Evolutionary conservation across 1,284 basidiomycete genomes (phyloP).

Genomic region (Naganishia liquefaciens): DNA sequence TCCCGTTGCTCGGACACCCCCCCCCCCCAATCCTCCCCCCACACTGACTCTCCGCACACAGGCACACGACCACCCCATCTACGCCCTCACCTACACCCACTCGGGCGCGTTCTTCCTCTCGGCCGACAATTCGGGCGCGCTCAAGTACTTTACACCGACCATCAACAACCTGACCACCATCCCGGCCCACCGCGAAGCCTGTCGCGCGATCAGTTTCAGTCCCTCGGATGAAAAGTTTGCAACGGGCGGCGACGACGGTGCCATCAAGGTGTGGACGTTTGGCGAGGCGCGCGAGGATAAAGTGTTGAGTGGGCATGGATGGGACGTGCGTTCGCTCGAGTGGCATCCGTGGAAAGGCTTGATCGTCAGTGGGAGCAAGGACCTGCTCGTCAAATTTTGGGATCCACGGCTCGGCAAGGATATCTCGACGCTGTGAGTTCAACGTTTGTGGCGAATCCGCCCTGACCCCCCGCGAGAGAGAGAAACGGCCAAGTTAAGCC

Average conservation of each 20-base stretch:
- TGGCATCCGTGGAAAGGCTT: conserved; percentile 98
- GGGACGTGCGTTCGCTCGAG: conserved; percentile 97
- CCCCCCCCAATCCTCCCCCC: not conserved
- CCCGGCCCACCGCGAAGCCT: conserved; percentile 84
- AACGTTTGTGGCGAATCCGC: too few species aligned
- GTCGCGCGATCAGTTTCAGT: conserved; percentile 85
- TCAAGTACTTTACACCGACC: conserved; percentile 98
- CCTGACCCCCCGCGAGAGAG: too few species aligned
- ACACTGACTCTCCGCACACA: conserved; percentile 30
- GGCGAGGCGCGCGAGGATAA: conserved; percentile 86
- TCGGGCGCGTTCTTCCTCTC: conserved; percentile 88
- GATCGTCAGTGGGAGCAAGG: conserved; percentile 90
- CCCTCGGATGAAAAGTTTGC: conserved; percentile 90
- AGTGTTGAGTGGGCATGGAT: conserved; percentile 86
- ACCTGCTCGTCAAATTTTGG: conserved; percentile 99
- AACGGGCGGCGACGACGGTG: conserved; percentile 91
- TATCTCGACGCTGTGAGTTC: conserved; percentile 75
- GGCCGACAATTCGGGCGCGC: conserved; percentile 86
- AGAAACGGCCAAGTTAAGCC: conserved; percentile 26
- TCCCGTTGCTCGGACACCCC: too few species aligned
- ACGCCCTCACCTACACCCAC: conserved; percentile 84
- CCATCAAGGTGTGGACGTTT: conserved; percentile 93
- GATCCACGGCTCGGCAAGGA: conserved; percentile 87
- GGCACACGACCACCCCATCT: conserved; percentile 92
- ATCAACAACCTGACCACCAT: conserved; percentile 98